Evolutionary conservation across 345 rosid species (phyloP), one percentile per base, ranked within the genome.

Genomic region (Eucalyptus albens): DNA sequence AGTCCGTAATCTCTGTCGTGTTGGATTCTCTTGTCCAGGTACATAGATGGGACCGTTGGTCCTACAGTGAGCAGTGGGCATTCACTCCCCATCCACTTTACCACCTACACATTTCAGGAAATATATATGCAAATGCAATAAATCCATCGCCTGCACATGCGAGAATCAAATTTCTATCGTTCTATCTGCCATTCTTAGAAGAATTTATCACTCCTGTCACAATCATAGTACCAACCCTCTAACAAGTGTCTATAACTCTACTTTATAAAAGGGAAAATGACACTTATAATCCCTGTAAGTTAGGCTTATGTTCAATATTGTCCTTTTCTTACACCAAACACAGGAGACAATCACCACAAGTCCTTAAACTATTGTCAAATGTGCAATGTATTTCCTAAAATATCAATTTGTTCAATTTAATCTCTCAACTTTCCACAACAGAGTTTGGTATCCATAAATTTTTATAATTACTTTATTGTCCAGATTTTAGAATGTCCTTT

Each of bases 31-130:
- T 90, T 88, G 88, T 91, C 95, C 60, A 90, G 50, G 91, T 86
- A 92, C 87, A 88, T 88, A 19, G 95, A 93, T 42, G 95, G 95
- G 45, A 90, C 60, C 11, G 89, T 89, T 82, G 93, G 94, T 51
- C 93, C 92, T 15, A 92, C 86, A 8, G 92, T 47, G 87, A 81
- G 89, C 40, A 89, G 26, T 16, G 89, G 89, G 87, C 72, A 90
- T 55, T 82, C 49, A 37, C 42, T 90, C 50, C 55, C 88, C 91
- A 92, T 90, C 92, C 94, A 92, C 21, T 85, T 86, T 27, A 92
- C 85, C 19, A 87, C 88, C 93, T 92, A 16, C 82, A 33, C 26
- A 72, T 72, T 72, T 72, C 82, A 72, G 82, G 8, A 69, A 37
- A 72, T 22, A 9, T 5, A 17, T 9, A 17, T 9, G 44, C 26